Percentiles rank a stretch among this genome's conserved stretches.
Evolutionary conservation across 139 green algal genomes (phyloP).

Genomic region (Chlorella sp.): DNA sequence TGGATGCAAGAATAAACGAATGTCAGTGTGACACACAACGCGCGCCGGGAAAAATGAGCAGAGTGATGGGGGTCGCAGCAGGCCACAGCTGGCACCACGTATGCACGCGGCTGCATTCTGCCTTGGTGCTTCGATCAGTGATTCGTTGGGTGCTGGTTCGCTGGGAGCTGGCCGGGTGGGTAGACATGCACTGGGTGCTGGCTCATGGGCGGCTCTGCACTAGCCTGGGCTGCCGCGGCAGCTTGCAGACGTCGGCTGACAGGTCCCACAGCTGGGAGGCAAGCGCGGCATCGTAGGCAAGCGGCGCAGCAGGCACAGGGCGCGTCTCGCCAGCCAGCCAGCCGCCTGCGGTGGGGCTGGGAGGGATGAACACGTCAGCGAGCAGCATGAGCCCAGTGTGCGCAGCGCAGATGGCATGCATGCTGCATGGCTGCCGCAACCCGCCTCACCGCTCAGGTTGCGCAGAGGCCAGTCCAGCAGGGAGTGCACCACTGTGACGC

Average conservation of each 20-base stretch:
- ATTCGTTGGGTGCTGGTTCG: too few relatives aligned
- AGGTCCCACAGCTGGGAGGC: conserved; percentile 70
- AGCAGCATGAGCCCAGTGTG: not conserved
- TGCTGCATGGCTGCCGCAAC: not conserved
- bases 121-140: too few relatives aligned
- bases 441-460: conserved; percentile 36
- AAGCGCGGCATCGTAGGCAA: conserved; percentile 67
- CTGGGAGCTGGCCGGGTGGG: too few relatives aligned
- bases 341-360: not conserved
- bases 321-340: conserved; percentile 46
- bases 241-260: conserved; percentile 52
- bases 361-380: too few relatives aligned
- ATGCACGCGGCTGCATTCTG: too few relatives aligned
- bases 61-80: too few relatives aligned
- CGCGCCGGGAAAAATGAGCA: too few relatives aligned
- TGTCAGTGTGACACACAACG: too few relatives aligned
- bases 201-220: too few relatives aligned
- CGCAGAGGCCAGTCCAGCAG: conserved; percentile 73
- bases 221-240: conserved; percentile 43
- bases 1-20: too few relatives aligned
- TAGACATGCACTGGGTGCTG: too few relatives aligned
- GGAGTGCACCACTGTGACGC: conserved; percentile 39
- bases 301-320: conserved; percentile 53
- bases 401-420: not conserved
- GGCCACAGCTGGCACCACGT: too few relatives aligned